Percentiles rank a stretch among this genome's conserved stretches.
phyloP scores from a whole-genome alignment of 164 flowering plant genomes.

The Liriodendron chinense region DNA sequence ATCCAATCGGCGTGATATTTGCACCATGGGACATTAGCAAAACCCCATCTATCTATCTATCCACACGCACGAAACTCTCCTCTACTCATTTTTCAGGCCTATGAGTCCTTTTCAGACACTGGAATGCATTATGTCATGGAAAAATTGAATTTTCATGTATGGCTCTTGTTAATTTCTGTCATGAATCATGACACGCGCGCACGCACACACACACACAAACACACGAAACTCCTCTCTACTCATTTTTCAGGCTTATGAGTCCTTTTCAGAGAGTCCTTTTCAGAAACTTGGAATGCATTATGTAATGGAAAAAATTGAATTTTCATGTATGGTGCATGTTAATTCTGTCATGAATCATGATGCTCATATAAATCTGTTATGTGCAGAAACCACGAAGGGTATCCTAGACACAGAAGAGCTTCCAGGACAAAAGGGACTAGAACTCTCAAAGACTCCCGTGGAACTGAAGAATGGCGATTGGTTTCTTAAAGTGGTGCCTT shows the following conservation, averaged over 20 bases:
- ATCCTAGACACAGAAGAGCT: slow-evolving; percentile 57
- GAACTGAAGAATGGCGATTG: slow-evolving; percentile 76
- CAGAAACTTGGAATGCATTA: no score
- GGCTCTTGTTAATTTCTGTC: not conserved
- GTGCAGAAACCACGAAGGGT: slow-evolving; percentile 61
- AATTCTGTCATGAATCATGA: not conserved
- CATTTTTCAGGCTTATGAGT: not conserved
- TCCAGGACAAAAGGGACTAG: slow-evolving; percentile 58
- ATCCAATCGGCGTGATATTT: no score
- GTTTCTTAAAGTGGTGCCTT: slow-evolving; percentile 80
- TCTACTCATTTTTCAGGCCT: not conserved
- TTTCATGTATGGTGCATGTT: not conserved
- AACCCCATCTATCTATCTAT: no score
- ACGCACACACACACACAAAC: no score
- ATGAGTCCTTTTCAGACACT: not conserved
- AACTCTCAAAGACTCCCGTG: slow-evolving; percentile 67
- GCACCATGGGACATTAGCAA: no score
- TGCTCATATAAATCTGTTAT: not conserved
- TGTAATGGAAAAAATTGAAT: slow-evolving; percentile 4
- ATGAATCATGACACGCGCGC: no score
- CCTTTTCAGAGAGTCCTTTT: not conserved
- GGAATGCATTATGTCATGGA: not conserved
- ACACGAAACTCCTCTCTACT: not conserved
- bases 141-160: no score
- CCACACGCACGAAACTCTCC: not conserved